phyloP scores from a whole-genome alignment of 2,329 filamentous ascomycete genomes.

The Cladosporium sp. region DNA sequence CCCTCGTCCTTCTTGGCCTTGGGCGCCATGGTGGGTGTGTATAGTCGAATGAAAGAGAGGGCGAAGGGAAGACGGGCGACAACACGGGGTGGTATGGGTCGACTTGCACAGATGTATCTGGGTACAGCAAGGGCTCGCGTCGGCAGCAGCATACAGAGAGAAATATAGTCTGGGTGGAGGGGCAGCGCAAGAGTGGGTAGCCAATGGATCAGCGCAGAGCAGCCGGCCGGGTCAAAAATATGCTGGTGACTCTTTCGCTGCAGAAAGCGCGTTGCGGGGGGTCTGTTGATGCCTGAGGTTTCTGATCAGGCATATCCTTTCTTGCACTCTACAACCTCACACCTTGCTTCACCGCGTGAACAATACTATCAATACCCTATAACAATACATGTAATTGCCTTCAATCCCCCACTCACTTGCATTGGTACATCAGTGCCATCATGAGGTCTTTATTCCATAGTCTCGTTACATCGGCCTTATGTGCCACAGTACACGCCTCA shows the following conservation, averaged over 20 bases:
- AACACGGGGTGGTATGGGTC: not conserved
- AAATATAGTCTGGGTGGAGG: conserved; percentile 6
- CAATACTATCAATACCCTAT: no score
- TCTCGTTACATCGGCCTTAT: not conserved
- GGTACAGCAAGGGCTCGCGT: not conserved
- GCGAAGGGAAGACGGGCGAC: not conserved
- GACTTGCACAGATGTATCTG: conserved; percentile 7
- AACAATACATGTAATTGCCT: no score
- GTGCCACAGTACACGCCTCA: not conserved
- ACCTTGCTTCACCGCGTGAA: no score
- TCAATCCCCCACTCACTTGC: no score
- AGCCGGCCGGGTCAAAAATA: conserved; percentile 8
- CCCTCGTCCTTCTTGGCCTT: conserved; percentile 31
- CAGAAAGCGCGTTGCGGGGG: no score
- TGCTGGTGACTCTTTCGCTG: conserved; percentile 9
- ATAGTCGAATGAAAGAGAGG: conserved; percentile 10
- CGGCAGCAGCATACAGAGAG: conserved; percentile 11
- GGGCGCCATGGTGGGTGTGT: conserved; percentile 26
- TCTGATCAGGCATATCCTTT: no score
- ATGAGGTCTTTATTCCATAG: not conserved
- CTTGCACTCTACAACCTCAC: no score
- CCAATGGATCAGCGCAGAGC: conserved; percentile 5
- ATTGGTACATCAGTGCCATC: not conserved
- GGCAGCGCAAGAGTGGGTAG: conserved; percentile 11
- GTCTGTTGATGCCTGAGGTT: no score